These are phyloP conservation scores for Ustulina deusta DNA, from an alignment of 2,329 filamentous ascomycete genomes.

Conservation along the genomic window DNA sequence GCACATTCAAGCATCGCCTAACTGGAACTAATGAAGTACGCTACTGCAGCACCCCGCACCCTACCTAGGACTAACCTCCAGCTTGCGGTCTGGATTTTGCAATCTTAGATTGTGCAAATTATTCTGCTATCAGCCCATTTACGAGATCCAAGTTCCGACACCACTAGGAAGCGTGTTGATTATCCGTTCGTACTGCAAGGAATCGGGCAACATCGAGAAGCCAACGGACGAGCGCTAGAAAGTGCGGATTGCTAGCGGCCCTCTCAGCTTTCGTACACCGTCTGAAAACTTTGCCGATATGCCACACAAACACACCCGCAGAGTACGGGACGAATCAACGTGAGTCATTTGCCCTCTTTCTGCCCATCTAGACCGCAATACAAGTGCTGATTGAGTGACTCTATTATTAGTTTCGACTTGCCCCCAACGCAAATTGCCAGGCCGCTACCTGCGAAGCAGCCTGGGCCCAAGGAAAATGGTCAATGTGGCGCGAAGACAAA, in stretches of 20 bases:
- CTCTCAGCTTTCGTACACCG: background rate
- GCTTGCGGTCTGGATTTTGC: background rate
- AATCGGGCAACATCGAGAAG: background rate
- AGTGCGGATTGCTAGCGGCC: background rate
- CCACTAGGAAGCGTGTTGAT: background rate
- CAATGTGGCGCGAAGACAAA: conserved; percentile 34
- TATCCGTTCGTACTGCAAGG: background rate
- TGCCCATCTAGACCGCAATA: conserved; percentile 38
- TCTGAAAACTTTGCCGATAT: conserved; percentile 58
- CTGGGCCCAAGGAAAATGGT: conserved; percentile 48
- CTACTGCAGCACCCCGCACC: background rate
- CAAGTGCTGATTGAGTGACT: conserved; percentile 27
- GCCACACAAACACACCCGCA: conserved; percentile 89
- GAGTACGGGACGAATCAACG: conserved; percentile 66
- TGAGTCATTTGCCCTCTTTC: conserved; percentile 51
- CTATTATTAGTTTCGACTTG: conserved; percentile 60
- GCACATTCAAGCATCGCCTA: background rate
- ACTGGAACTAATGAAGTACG: background rate
- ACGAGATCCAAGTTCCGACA: background rate
- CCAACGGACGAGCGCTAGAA: background rate
- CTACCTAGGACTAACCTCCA: background rate
- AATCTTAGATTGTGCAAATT: background rate
- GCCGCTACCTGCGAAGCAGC: conserved; percentile 61
- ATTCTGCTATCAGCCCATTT: background rate
- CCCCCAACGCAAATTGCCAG: conserved; percentile 62